Percentiles rank a stretch among this genome's conserved stretches.
phyloP scores from a whole-genome alignment of 2,329 filamentous ascomycete genomes.

The Fusarium drepaniforme region DNA sequence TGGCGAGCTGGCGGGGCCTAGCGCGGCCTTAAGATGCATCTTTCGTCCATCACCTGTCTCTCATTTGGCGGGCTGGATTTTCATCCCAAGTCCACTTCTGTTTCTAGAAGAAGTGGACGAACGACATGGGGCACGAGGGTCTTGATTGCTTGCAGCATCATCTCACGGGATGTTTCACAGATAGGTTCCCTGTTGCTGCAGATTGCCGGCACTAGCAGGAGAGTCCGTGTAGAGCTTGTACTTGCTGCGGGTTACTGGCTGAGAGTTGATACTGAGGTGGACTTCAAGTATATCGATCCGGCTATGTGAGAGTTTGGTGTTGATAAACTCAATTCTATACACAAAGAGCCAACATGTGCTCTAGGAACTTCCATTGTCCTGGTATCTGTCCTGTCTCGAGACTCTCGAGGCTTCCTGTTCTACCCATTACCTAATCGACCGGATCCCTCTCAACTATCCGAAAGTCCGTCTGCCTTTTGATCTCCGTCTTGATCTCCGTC shows the following conservation, averaged over 20 bases:
- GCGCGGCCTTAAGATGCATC: constrained; percentile 13
- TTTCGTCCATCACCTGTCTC: constrained; percentile 7
- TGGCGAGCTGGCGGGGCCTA: constrained; percentile 17
- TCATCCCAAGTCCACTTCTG: constrained; percentile 9
- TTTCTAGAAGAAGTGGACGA: constrained; percentile 18
- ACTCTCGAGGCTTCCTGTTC: background rate
- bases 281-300: background rate
- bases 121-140: background rate
- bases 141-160: constrained; percentile 4
- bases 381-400: background rate
- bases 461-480: background rate
- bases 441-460: background rate
- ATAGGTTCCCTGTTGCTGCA: constrained; percentile 2
- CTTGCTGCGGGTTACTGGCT: background rate
- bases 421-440: background rate
- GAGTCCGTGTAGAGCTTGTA: background rate
- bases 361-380: background rate
- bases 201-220: background rate
- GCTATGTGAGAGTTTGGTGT: background rate
- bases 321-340: background rate
- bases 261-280: background rate
- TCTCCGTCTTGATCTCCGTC: background rate
- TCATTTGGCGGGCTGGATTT: constrained; percentile 18
- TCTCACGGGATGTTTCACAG: constrained; percentile 20
- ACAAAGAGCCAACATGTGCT: background rate